Percentiles rank a stretch among this genome's conserved stretches.
Evolutionary conservation across 352 stramenopile species (phyloP).

Genomic region (Phytophthora citricola): DNA sequence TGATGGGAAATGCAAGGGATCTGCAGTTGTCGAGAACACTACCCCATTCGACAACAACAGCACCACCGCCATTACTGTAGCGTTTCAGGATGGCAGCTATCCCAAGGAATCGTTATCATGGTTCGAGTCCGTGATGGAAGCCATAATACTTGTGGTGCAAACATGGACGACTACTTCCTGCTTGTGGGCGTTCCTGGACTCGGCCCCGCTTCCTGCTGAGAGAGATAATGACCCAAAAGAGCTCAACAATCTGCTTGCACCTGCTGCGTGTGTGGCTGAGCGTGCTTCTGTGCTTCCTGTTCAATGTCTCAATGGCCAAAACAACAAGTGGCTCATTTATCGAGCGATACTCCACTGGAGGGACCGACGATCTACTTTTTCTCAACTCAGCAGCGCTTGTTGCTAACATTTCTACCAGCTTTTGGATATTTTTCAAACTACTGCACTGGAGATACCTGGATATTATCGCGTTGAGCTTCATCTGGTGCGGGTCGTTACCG

Average conservation of each 20-base stretch:
- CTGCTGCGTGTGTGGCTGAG: conserved; percentile 8
- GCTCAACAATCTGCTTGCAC: conserved; percentile 15
- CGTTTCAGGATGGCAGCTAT: no score
- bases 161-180: no score
- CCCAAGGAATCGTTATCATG: no score
- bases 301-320: conserved; percentile 8
- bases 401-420: neutral
- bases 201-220: no score
- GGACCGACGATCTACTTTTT: conserved; percentile 3
- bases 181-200: no score
- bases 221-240: neutral
- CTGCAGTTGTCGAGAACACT: no score
- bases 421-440: conserved; percentile 3
- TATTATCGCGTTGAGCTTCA: neutral
- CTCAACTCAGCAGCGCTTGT: conserved; percentile 3
- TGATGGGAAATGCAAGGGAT: no score
- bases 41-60: no score
- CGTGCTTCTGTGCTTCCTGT: conserved; percentile 7
- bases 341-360: conserved; percentile 28
- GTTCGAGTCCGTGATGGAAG: no score
- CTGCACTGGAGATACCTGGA: neutral
- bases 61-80: no score
- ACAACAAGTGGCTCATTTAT: conserved; percentile 33
- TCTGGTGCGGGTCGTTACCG: conserved; percentile 13
- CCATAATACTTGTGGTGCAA: no score